A percentile compares a stretch with the other conserved stretches of the same genome.
Evolutionary conservation across 2,329 filamentous ascomycete genomes (phyloP).

Genomic region (Ophiostoma ulmi): DNA sequence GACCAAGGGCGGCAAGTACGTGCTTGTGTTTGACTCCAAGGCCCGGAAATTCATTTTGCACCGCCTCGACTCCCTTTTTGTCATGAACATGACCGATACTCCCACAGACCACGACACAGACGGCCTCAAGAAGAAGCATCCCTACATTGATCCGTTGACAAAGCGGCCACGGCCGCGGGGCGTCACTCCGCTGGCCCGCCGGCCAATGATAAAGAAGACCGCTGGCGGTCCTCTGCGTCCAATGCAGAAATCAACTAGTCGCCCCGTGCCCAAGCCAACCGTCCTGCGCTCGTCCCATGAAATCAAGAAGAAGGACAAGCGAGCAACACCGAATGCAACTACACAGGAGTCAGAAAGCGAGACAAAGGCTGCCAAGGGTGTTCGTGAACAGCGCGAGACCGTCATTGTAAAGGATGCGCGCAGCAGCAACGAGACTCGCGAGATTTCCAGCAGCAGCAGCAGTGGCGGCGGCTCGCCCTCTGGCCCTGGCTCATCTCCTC

Average conservation of each 20-base stretch:
- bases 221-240: conserved; percentile 24
- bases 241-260: conserved; percentile 23
- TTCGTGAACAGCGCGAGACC: conserved; percentile 25
- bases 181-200: not conserved
- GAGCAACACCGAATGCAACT: not conserved
- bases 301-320: conserved; percentile 23
- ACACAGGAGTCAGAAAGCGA: conserved; percentile 21
- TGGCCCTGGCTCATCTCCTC: not conserved
- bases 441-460: not conserved
- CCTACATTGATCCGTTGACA: conserved; percentile 50
- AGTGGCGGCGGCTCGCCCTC: not conserved
- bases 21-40: conserved; percentile 69
- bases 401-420: conserved; percentile 23
- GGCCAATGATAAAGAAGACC: conserved; percentile 24
- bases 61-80: conserved; percentile 72
- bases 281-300: conserved; percentile 25
- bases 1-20: conserved; percentile 53
- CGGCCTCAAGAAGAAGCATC: conserved; percentile 60
- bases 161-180: conserved; percentile 23
- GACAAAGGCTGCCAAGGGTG: conserved; percentile 23
- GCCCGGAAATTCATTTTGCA: conserved; percentile 77
- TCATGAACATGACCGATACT: conserved; percentile 75
- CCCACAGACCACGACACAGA: conserved; percentile 60
- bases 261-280: conserved; percentile 21
- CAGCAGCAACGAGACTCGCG: conserved; percentile 19